Evolutionary conservation across 495 filamentous ascomycete species (phyloP).

Genomic region (Paragyromitra xinjiangensis): DNA sequence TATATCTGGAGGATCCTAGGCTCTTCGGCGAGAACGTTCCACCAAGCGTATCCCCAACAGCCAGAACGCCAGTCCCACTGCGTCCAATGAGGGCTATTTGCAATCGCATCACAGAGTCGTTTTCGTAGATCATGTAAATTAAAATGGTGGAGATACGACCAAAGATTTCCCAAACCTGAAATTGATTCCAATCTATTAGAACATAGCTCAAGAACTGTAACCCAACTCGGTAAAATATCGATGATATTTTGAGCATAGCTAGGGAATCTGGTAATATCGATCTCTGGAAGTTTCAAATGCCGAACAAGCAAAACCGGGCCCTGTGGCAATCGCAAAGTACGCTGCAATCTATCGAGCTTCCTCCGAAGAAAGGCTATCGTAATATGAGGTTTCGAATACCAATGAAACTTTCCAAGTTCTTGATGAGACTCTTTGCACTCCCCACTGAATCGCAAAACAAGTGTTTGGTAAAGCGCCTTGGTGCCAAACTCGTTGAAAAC

Average conservation of each 20-base stretch:
- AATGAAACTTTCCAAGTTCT: conserved; percentile 1
- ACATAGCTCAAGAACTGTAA: conserved; percentile 32
- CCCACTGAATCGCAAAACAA: conserved; percentile 29
- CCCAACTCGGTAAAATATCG: conserved; percentile 26
- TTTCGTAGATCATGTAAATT: conserved; percentile 5
- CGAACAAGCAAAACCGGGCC: conserved; percentile 28
- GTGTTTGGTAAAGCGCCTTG: conserved; percentile 41
- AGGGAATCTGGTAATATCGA: conserved; percentile 20
- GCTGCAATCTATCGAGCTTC: conserved; percentile 31
- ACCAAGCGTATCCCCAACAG: conserved; percentile 31
- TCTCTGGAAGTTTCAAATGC: conserved; percentile 36
- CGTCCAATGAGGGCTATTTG: conserved; percentile 21
- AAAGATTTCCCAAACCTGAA: conserved; percentile 30
- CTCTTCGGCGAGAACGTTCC: conserved; percentile 4
- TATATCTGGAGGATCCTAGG: conserved; percentile 33
- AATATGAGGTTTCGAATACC: conserved; percentile 21
- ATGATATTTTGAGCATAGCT: conserved; percentile 22
- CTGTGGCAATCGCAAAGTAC: conserved; percentile 27
- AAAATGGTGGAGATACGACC: conserved; percentile 36
- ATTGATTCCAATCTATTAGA: conserved; percentile 30
- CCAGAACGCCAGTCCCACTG: conserved; percentile 38
- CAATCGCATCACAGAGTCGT: conserved; percentile 32
- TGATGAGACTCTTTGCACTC: background rate
- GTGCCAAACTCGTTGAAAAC: conserved; percentile 41
- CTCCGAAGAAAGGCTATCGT: conserved; percentile 19